These are phyloP conservation scores for Thraustochytrium striatum DNA, from an alignment of 352 stramenopile species.

Conservation along the genomic window DNA sequence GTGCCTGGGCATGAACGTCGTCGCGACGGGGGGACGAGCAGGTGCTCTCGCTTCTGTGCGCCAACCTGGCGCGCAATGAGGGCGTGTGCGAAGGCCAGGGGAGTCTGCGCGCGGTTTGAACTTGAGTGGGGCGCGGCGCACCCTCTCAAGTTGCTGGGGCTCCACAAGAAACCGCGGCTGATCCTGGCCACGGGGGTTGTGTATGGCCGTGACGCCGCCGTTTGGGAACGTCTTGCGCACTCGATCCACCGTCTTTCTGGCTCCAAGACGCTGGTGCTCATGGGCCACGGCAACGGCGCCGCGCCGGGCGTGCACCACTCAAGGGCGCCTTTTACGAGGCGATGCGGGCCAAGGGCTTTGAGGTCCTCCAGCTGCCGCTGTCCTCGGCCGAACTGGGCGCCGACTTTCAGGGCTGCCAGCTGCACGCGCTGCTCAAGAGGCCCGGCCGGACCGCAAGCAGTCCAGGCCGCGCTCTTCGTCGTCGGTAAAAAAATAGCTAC, in stretches of 20 bases:
- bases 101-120: background rate
- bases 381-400: background rate
- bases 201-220: slow-evolving; percentile 1
- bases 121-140: slow-evolving; percentile 1
- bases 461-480: no score
- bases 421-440: background rate
- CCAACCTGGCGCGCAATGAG: slow-evolving; percentile 11
- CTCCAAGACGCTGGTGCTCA: background rate
- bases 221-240: slow-evolving; percentile 14
- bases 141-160: background rate
- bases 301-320: slow-evolving; percentile 31
- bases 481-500: no score
- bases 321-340: slow-evolving; percentile 28
- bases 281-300: slow-evolving; percentile 39
- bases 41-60: background rate
- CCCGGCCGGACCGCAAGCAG: no score
- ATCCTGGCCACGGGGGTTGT: slow-evolving; percentile 39
- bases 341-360: background rate
- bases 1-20: background rate
- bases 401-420: background rate
- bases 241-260: background rate
- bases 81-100: background rate
- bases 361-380: background rate
- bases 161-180: background rate
- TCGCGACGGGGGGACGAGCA: slow-evolving; percentile 34